phyloP scores from a whole-genome alignment of 352 stramenopile species.

The Aphanomyces euteiches region DNA sequence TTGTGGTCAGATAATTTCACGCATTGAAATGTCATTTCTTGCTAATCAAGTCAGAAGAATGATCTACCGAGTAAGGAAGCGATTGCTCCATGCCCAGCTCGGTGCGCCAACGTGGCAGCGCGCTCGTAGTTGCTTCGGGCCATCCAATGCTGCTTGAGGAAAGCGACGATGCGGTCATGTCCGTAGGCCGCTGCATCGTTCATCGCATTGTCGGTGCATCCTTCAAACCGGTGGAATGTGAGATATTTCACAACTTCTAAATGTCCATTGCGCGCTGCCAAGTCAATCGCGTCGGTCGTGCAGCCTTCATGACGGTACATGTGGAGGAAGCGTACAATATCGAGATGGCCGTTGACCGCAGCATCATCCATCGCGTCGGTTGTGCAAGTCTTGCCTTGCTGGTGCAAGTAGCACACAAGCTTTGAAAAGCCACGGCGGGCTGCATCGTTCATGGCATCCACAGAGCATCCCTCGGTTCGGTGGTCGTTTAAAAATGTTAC shows the following conservation, averaged over 20 bases:
- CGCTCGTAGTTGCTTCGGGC: background rate
- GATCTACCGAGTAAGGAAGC: background rate
- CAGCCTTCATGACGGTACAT: conserved; percentile 16
- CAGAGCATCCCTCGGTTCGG: conserved; percentile 4
- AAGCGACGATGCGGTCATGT: background rate
- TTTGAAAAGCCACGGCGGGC: background rate
- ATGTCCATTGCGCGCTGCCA: conserved; percentile 19
- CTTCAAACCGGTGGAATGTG: conserved; percentile 10
- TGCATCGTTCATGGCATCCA: conserved; percentile 21
- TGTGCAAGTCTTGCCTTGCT: conserved; percentile 2
- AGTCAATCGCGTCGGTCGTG: conserved; percentile 24
- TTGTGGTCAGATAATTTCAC: background rate
- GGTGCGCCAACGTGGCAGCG: background rate
- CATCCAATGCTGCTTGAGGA: background rate
- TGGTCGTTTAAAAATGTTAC: conserved; percentile 20
- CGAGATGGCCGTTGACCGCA: conserved; percentile 21
- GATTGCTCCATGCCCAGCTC: background rate
- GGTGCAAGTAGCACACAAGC: conserved; percentile 8
- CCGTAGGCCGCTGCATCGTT: conserved; percentile 7
- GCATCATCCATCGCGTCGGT: conserved; percentile 26
- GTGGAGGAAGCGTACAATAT: conserved; percentile 24
- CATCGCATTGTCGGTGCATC: conserved; percentile 11
- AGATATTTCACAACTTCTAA: conserved; percentile 27
- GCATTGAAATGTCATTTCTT: background rate
- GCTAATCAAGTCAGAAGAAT: background rate